phyloP scores from a whole-genome alignment of 352 stramenopile genomes.

The Plasmopara muralis region DNA sequence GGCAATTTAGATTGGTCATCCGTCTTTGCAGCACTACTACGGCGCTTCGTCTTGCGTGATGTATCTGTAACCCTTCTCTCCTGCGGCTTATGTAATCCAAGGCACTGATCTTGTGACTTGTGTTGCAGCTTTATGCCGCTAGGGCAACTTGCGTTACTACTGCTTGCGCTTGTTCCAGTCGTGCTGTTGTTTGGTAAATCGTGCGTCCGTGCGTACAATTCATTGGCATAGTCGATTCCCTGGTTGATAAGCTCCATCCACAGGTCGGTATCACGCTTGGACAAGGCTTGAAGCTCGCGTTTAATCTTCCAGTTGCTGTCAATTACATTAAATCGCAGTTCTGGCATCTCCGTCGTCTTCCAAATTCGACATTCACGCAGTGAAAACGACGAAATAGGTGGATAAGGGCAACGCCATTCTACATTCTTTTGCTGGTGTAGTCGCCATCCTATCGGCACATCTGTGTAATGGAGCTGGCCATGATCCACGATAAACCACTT shows the following conservation, averaged over 20 bases:
- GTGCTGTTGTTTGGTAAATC: constrained; percentile 35
- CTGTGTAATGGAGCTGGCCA: constrained; percentile 67
- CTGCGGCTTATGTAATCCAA: constrained; percentile 10
- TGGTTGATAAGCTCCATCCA: constrained; percentile 76
- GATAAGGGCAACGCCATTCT: constrained; percentile 24
- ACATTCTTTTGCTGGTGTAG: constrained; percentile 23
- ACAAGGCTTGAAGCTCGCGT: constrained; percentile 61
- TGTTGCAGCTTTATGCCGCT: constrained; percentile 20
- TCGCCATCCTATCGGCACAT: constrained; percentile 28
- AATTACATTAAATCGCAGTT: constrained; percentile 72
- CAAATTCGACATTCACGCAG: constrained; percentile 73
- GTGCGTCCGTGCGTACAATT: constrained; percentile 29
- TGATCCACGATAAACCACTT: constrained; percentile 69
- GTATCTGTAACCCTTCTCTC: constrained; percentile 15
- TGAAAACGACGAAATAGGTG: constrained; percentile 50
- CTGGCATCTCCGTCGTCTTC: constrained; percentile 84
- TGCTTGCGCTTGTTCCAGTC: constrained; percentile 23
- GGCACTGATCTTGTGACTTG: constrained; percentile 7
- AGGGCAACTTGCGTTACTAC: constrained; percentile 24
- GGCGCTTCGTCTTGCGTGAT: constrained; percentile 20
- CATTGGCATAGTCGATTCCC: constrained; percentile 70
- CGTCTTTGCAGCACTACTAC: constrained; percentile 24
- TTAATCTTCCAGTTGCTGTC: constrained; percentile 79
- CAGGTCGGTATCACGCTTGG: constrained; percentile 47
- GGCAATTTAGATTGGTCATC: constrained; percentile 23